Evolutionary conservation across 192 early-diverging fungal species (phyloP).

Genomic region (Umbelopsis ramanniana): DNA sequence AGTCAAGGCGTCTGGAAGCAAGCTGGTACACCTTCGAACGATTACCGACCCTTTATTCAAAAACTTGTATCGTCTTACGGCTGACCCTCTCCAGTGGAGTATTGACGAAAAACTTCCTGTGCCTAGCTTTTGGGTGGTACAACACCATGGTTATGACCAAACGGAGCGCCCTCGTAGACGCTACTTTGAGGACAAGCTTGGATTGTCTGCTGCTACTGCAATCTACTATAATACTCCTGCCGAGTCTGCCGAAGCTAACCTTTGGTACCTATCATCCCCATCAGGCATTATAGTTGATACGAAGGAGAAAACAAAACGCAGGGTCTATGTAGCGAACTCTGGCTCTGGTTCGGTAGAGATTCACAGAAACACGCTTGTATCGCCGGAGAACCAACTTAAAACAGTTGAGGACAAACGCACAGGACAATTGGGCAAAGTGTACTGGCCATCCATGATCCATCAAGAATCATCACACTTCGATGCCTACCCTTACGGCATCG

Average conservation of each 20-base stretch:
- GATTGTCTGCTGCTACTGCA: not conserved
- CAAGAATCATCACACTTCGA: not conserved
- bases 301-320: not conserved
- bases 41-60: not conserved
- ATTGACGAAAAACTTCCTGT: not conserved
- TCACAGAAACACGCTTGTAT: not conserved
- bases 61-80: conserved; percentile 20
- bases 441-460: conserved; percentile 23
- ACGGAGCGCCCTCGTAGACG: not conserved
- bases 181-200: conserved; percentile 5
- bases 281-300: not conserved
- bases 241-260: not conserved
- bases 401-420: conserved; percentile 8
- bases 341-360: not conserved
- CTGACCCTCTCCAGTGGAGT: conserved; percentile 11
- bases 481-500: conserved; percentile 18
- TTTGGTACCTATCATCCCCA: conserved; percentile 18
- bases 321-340: conserved; percentile 14
- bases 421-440: not conserved
- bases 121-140: conserved; percentile 11
- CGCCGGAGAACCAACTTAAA: conserved; percentile 8
- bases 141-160: conserved; percentile 17
- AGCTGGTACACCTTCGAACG: conserved; percentile 6
- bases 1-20: not conserved
- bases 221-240: conserved; percentile 16